These are phyloP conservation scores for Sanghuangporus baumii DNA, from an alignment of 1,284 basidiomycete genomes.

Conservation along the genomic window DNA sequence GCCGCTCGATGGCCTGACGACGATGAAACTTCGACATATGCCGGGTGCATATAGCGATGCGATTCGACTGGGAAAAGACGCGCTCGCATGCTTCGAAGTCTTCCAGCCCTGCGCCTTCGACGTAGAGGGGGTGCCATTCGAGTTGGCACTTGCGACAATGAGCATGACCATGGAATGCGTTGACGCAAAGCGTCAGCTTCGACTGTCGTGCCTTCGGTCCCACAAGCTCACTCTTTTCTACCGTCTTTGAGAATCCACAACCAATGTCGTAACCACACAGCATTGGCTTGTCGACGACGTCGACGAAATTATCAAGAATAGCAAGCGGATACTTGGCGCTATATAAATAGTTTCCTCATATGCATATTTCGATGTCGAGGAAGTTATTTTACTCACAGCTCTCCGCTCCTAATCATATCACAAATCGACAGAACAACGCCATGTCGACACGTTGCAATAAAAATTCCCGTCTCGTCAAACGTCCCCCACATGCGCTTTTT, in stretches of 20 bases:
- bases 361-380: neutral
- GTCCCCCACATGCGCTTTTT: conserved; percentile 14
- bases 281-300: conserved; percentile 8
- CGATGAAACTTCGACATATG: conserved; percentile 27
- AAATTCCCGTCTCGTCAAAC: conserved; percentile 23
- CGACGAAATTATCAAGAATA: conserved; percentile 11
- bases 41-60: conserved; percentile 24
- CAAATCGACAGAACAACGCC: conserved; percentile 18
- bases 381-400: conserved; percentile 20
- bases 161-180: conserved; percentile 30
- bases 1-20: conserved; percentile 23
- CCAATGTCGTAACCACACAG: conserved; percentile 22
- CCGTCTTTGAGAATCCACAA: conserved; percentile 20
- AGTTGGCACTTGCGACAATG: conserved; percentile 29
- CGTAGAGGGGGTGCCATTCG: conserved; percentile 24
- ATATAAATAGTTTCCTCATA: neutral
- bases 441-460: conserved; percentile 21
- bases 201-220: conserved; percentile 1
- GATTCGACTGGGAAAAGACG: conserved; percentile 27
- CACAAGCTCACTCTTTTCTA: conserved; percentile 15
- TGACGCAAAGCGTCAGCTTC: conserved; percentile 20
- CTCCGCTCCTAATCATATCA: conserved; percentile 23
- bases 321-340: conserved; percentile 22
- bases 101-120: conserved; percentile 26
- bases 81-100: conserved; percentile 29